These are phyloP conservation scores for Nemania sp. DNA, from an alignment of 2,329 filamentous ascomycete species.

Conservation along the genomic window DNA sequence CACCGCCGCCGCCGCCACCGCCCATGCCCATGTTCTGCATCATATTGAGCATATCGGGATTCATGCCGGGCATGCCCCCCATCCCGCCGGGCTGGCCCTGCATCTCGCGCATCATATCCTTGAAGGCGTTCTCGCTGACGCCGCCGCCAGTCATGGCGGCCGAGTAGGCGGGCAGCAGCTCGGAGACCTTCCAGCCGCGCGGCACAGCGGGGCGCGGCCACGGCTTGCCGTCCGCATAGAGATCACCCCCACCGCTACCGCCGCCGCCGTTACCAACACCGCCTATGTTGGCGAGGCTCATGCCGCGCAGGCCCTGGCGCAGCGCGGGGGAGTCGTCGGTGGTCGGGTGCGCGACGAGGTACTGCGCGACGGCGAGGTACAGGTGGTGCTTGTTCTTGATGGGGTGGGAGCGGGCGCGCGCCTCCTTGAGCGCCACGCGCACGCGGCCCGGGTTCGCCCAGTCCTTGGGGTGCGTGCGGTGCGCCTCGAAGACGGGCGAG, in stretches of 20 bases:
- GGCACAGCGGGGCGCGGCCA: constrained; percentile 77
- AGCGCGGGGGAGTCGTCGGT: constrained; percentile 70
- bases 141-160: constrained; percentile 90
- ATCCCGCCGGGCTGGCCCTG: constrained; percentile 49
- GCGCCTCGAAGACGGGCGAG: constrained; percentile 81
- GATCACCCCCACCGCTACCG: constrained; percentile 40
- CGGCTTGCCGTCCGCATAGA: constrained; percentile 66
- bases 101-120: constrained; percentile 98
- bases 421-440: constrained; percentile 71
- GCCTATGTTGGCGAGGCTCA: constrained; percentile 62
- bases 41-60: constrained; percentile 40
- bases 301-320: constrained; percentile 45
- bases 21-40: constrained; percentile 32
- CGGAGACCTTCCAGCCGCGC: constrained; percentile 87
- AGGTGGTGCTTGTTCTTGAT: constrained; percentile 85
- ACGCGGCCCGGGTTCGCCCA: constrained; percentile 96
- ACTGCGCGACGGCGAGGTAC: constrained; percentile 76
- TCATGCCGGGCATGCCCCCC: constrained; percentile 34
- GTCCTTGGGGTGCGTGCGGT: constrained; percentile 92
- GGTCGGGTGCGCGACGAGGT: constrained; percentile 79
- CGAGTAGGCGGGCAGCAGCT: constrained; percentile 83
- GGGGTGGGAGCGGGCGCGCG: constrained; percentile 38
- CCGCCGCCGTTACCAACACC: constrained; percentile 50
- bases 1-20: constrained; percentile 32
- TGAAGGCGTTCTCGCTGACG: constrained; percentile 90